A percentile compares a stretch with the other conserved stretches of the same genome.
phyloP scores from a whole-genome alignment of 495 filamentous ascomycete genomes.

The Neurospora tetraspora region DNA sequence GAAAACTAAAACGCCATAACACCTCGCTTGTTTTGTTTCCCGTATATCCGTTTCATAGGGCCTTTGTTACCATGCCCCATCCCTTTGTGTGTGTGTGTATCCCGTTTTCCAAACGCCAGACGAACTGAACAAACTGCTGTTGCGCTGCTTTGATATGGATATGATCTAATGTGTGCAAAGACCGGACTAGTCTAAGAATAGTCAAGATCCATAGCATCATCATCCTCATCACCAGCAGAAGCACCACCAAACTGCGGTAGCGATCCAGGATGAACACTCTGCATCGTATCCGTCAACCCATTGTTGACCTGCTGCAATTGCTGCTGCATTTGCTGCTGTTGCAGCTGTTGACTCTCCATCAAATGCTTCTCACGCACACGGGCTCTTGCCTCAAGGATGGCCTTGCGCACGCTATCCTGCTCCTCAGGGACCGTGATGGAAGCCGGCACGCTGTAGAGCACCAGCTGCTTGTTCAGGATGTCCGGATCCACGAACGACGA shows the following conservation, averaged over 20 bases:
- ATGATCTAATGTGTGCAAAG: not conserved
- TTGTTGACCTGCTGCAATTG: not conserved
- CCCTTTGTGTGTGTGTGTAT: not conserved
- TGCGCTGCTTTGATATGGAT: not conserved
- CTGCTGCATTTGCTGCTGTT: not conserved
- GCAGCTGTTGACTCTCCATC: slow-evolving; percentile 7
- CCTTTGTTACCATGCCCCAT: not conserved
- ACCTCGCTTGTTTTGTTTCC: not conserved
- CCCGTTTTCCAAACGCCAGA: not conserved
- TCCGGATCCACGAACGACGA: slow-evolving; percentile 25
- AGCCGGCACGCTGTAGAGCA: slow-evolving; percentile 70
- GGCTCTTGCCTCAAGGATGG: slow-evolving; percentile 72
- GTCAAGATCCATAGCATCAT: slow-evolving; percentile 66
- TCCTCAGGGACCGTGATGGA: slow-evolving; percentile 68
- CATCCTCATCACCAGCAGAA: slow-evolving; percentile 27
- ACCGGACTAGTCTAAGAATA: slow-evolving; percentile 13
- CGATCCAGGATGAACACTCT: not conserved
- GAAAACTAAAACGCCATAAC: not conserved
- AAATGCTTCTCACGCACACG: slow-evolving; percentile 45
- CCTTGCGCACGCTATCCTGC: slow-evolving; percentile 72
- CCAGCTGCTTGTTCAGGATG: slow-evolving; percentile 52
- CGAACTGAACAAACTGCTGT: not conserved
- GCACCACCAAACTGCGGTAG: not conserved
- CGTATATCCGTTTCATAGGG: not conserved
- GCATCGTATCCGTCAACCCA: not conserved